Base-by-base conservation (phyloP, 148 eudicot genomes). In the Dianthus caryophyllus region DNA sequence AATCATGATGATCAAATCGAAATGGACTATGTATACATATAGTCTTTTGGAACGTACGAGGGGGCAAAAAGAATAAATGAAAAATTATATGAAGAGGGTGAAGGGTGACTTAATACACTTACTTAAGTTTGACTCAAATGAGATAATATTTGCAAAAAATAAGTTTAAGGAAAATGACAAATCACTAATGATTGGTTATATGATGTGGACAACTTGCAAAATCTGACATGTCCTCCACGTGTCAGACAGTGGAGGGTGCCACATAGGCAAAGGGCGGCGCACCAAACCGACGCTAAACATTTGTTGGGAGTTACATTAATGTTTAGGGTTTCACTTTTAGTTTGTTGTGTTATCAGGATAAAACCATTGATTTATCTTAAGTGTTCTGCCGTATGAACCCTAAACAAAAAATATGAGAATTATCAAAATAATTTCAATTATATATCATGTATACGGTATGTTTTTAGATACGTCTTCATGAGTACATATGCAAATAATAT, bases 181-280 rank as follows among this genome's bases (percentile, higher is more conserved):
- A 33, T 20, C 39, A 44, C 39, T 65, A 69, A 77, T 74, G 71
- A 77, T 72, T 75, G 69, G 73, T 51, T 55, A 44, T 65, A 73
- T 70, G 77, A 84, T 69, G 73, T 68, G 60, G 71, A 74, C 80
- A 66, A 70, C 39, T 43, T 63, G 74, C 62, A 27, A 66, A 10
- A 8, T 64, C 67, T 55, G 65, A 78, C 63, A 22, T 75, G 80
- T 39, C 77, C 3, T 79, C 83, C 87, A 81, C 47, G 29, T 83
- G 90, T 56, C 83, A 8, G 10, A 5, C 22, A 2, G 0, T 9
- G 33, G 66, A 61, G 16, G 70, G 22, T 22, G 80, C 69, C 87
- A 82, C 64, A 9, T 77, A 15, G 77, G 73, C 74, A 43, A 72
- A 67, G 94, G 94, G 79, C 89, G 94, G 94, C 84, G 73, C 79